Evolutionary conservation across 257 asterid species (phyloP).

Genomic region (Ophiorrhiza pumila): DNA sequence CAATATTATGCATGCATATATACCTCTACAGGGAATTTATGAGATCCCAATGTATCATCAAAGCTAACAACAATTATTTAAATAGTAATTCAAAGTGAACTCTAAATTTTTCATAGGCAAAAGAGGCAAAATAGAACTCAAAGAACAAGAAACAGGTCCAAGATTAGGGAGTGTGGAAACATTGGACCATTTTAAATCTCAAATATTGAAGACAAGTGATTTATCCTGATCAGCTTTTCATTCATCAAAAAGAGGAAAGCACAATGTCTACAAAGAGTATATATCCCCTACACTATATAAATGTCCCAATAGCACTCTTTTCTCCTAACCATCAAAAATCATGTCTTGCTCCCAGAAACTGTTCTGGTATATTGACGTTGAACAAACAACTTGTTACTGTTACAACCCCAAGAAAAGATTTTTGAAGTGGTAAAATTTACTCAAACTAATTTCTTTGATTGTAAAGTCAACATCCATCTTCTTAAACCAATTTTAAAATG

Average conservation of each 20-base stretch:
- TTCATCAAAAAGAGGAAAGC: background rate
- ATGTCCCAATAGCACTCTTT: background rate
- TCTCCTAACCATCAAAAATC: background rate
- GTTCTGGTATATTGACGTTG: background rate
- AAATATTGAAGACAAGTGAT: background rate
- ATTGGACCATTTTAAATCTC: background rate
- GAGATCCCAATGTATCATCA: background rate
- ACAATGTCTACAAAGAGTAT: background rate
- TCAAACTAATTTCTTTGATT: background rate
- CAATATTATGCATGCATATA: background rate
- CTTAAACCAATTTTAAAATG: background rate
- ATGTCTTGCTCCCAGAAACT: background rate
- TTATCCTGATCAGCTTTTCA: background rate
- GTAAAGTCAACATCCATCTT: background rate
- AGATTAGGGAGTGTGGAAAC: background rate
- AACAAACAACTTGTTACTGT: background rate
- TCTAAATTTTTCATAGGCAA: background rate
- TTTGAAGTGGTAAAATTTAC: background rate
- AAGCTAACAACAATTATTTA: background rate
- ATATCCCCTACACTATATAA: background rate
- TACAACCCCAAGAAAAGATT: background rate
- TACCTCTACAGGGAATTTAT: background rate
- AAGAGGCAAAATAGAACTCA: background rate
- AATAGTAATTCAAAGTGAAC: background rate
- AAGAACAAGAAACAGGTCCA: background rate